phyloP scores from a whole-genome alignment of 176 grass and related monocot genomes.

The Avena sativa region DNA sequence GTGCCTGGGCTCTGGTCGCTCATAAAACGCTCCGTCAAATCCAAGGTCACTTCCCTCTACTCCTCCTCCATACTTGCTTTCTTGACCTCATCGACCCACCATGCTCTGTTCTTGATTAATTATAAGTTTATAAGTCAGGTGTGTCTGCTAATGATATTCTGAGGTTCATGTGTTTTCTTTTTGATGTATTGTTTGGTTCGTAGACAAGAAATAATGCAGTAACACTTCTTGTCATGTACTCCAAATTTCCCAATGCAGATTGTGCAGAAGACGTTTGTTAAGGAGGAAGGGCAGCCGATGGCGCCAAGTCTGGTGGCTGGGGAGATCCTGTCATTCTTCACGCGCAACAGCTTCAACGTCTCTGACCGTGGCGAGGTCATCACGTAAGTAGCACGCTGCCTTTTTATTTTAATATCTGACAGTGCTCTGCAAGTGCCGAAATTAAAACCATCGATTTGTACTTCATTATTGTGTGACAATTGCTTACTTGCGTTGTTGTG shows the following conservation, averaged over 20 bases:
- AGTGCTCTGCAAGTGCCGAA: background rate
- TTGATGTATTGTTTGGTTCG: background rate
- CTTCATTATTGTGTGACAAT: background rate
- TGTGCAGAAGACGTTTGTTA: constrained; percentile 95
- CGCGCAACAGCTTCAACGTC: constrained; percentile 79
- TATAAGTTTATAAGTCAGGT: background rate
- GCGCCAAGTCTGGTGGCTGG: constrained; percentile 81
- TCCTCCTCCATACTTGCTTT: background rate
- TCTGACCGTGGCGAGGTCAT: constrained; percentile 88
- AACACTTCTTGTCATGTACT: background rate
- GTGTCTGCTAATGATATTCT: background rate
- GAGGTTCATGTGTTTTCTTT: background rate
- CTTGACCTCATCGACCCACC: background rate
- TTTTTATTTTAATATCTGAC: background rate
- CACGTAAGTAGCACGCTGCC: constrained; percentile 57
- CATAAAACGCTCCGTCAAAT: constrained; percentile 99
- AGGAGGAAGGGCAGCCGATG: constrained; percentile 50
- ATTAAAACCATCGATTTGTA: background rate
- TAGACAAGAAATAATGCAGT: background rate
- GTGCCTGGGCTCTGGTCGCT: constrained; percentile 97
- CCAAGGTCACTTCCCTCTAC: constrained; percentile 62
- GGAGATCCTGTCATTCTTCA: constrained; percentile 93
- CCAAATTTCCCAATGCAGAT: constrained; percentile 57
- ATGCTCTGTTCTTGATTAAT: background rate
- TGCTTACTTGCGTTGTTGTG: background rate